Evolutionary conservation across 768 basidiomycete genomes (phyloP).

Genomic region (Lactarius hengduanensis): DNA sequence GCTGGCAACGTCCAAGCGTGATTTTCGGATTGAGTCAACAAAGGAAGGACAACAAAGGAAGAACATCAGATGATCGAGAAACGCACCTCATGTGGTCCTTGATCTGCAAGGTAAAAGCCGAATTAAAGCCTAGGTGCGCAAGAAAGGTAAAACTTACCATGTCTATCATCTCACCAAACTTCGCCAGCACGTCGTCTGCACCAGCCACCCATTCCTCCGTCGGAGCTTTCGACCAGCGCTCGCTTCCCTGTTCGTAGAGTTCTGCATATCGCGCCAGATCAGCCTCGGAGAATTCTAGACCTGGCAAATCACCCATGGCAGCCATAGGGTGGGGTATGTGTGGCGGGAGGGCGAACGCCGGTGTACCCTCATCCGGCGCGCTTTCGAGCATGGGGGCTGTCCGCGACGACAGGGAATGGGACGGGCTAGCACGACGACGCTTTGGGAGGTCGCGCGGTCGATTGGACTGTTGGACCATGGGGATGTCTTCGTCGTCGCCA

Average conservation of each 20-base stretch:
- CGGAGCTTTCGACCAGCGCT: constrained; percentile 51
- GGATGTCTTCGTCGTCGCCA: background rate
- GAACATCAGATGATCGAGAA: background rate
- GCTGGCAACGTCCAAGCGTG: constrained; percentile 32
- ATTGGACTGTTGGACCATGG: background rate
- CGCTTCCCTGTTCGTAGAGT: constrained; percentile 44
- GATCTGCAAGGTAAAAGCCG: constrained; percentile 30
- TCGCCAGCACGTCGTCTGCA: constrained; percentile 46
- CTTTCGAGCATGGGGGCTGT: background rate
- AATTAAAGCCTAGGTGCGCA: background rate
- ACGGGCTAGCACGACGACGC: constrained; percentile 1
- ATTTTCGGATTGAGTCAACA: constrained; percentile 2
- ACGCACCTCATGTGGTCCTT: constrained; percentile 53
- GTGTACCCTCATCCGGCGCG: background rate
- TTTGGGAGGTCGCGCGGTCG: constrained; percentile 3
- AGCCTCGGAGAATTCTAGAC: constrained; percentile 33
- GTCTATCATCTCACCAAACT: constrained; percentile 48
- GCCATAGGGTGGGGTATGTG: constrained; percentile 12
- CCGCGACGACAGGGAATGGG: background rate
- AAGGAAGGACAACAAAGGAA: background rate
- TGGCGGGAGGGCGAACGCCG: background rate
- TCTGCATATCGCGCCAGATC: constrained; percentile 44
- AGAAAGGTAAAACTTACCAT: constrained; percentile 40
- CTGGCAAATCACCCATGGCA: constrained; percentile 18
- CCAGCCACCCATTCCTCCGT: constrained; percentile 56